A percentile compares a stretch with the other conserved stretches of the same genome.
phyloP scores from a whole-genome alignment of 306 rosid species.

The Cucurbita argyrosperma region DNA sequence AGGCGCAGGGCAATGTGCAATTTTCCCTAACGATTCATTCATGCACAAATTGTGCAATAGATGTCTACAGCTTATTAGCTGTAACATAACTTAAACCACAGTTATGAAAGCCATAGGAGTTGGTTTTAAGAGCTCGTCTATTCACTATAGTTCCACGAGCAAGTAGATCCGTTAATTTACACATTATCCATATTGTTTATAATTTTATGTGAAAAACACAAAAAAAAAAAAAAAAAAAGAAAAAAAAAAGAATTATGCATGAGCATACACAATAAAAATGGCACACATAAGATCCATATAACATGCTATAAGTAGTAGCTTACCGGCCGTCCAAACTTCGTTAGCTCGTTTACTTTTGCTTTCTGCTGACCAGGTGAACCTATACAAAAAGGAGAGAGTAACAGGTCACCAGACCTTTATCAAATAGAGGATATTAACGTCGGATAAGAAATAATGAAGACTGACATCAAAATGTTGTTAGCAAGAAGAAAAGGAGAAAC shows the following conservation, averaged over 20 bases:
- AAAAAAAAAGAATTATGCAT: background rate
- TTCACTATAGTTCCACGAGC: background rate
- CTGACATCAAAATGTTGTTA: background rate
- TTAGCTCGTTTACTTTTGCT: conserved; percentile 55
- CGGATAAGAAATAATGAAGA: background rate
- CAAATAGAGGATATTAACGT: background rate
- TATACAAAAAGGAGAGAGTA: conserved; percentile 10
- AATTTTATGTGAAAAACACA: background rate
- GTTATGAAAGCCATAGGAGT: background rate
- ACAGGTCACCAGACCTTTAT: background rate
- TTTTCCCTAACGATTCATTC: background rate
- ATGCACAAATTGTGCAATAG: background rate
- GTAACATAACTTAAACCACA: background rate
- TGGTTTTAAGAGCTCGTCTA: background rate
- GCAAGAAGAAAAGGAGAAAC: background rate
- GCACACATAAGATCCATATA: conserved; percentile 2
- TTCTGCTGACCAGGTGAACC: conserved; percentile 74
- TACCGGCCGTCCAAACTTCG: conserved; percentile 92
- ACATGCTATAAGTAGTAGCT: conserved; percentile 22
- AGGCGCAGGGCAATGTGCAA: background rate
- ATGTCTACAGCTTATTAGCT: background rate
- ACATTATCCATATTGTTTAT: background rate
- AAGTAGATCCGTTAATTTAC: background rate
- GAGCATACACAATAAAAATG: background rate
- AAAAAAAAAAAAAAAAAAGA: background rate